Evolutionary conservation across 768 basidiomycete species (phyloP).

Genomic region (Kwoniella heveanensis): DNA sequence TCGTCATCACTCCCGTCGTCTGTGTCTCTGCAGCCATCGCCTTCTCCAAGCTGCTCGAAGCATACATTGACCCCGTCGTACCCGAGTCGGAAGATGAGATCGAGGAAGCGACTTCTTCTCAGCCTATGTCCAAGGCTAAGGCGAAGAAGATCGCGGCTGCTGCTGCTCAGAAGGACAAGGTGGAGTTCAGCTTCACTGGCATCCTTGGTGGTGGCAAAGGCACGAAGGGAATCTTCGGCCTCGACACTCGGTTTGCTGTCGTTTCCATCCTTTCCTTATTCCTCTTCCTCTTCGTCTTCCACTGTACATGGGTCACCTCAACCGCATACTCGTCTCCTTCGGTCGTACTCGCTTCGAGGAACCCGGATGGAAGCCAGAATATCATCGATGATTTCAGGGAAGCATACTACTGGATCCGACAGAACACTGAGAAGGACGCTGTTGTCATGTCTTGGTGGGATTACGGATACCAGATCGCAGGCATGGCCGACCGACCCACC

Average conservation of each 20-base stretch:
- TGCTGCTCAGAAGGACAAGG: constrained; percentile 50
- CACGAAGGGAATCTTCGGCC: constrained; percentile 70
- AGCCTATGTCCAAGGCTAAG: constrained; percentile 62
- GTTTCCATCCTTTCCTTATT: constrained; percentile 73
- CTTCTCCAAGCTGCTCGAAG: constrained; percentile 81
- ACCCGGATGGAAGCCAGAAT: constrained; percentile 80
- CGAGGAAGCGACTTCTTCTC: constrained; percentile 36
- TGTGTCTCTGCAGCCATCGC: constrained; percentile 92
- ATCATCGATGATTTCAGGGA: constrained; percentile 99
- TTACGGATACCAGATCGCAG: constrained; percentile 98
- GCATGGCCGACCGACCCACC: constrained; percentile 95
- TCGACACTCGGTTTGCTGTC: constrained; percentile 78
- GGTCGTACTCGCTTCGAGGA: constrained; percentile 81
- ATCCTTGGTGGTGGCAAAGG: constrained; percentile 29
- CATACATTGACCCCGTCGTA: constrained; percentile 80
- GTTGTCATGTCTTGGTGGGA: constrained; percentile 99
- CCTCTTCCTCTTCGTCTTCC: constrained; percentile 86
- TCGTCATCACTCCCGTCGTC: constrained; percentile 94
- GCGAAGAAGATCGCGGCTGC: constrained; percentile 62
- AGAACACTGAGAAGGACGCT: constrained; percentile 87
- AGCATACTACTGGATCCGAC: constrained; percentile 97
- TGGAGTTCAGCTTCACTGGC: constrained; percentile 57
- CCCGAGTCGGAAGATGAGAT: constrained; percentile 60
- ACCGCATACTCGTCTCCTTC: constrained; percentile 96
- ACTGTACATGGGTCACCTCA: constrained; percentile 96